phyloP scores from a whole-genome alignment of 1,139 yeast genomes.

The Candida dubliniensis region DNA sequence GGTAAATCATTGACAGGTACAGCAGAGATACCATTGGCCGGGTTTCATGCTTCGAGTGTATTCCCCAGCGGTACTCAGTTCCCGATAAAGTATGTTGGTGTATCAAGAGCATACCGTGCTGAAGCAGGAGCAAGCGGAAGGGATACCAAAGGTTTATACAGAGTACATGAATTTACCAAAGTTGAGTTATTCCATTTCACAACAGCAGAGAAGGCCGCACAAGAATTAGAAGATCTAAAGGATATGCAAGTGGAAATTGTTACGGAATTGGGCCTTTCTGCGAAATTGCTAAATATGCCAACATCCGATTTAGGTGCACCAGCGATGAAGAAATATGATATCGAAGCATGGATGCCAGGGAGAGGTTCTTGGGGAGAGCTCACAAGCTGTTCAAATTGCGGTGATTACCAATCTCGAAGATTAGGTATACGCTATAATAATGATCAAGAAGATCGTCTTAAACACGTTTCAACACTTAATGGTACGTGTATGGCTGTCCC shows the following conservation, averaged over 20 bases:
- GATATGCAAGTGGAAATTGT: slow-evolving; percentile 67
- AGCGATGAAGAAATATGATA: slow-evolving; percentile 87
- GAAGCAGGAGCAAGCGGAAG: slow-evolving; percentile 97
- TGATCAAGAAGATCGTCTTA: slow-evolving; percentile 6
- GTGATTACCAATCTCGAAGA: slow-evolving; percentile 87
- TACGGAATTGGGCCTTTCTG: slow-evolving; percentile 67
- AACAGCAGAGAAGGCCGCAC: slow-evolving; percentile 40
- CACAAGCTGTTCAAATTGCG: slow-evolving; percentile 88
- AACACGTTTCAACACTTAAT: slow-evolving; percentile 78
- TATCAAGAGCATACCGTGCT: slow-evolving; percentile 86
- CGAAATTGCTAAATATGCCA: slow-evolving; percentile 87
- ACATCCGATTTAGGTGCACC: slow-evolving; percentile 91
- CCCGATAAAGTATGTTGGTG: slow-evolving; percentile 71
- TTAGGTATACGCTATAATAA: slow-evolving; percentile 59
- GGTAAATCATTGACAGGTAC: slow-evolving; percentile 81
- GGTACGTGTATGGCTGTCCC: slow-evolving; percentile 98
- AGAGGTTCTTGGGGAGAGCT: slow-evolving; percentile 92
- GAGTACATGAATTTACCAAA: slow-evolving; percentile 98
- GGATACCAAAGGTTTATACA: slow-evolving; percentile 86
- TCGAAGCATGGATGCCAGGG: slow-evolving; percentile 99
- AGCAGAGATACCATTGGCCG: slow-evolving; percentile 94
- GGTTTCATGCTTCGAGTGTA: slow-evolving; percentile 42
- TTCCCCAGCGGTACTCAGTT: slow-evolving; percentile 26
- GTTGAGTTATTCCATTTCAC: slow-evolving; percentile 90
- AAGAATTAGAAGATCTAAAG: slow-evolving; percentile 60